Percentiles rank a stretch among this genome's conserved stretches.
These are phyloP conservation scores for Entomortierella beljakovae DNA, from an alignment of 192 early-diverging fungal genomes.

Conservation along the genomic window DNA sequence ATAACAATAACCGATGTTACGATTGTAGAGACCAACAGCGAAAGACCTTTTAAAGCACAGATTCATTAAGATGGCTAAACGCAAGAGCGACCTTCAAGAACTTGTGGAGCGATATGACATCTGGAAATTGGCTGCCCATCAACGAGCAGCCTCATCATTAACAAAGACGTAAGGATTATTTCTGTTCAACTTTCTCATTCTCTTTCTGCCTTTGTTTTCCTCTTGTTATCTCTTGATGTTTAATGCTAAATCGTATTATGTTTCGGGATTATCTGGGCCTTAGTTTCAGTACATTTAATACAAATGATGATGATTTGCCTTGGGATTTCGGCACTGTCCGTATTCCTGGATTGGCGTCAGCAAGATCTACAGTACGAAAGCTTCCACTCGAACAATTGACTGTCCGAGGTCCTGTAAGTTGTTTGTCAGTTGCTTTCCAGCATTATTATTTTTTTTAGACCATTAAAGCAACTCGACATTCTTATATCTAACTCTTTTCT, in stretches of 20 bases:
- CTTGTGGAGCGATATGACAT: constrained; percentile 85
- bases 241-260: neutral
- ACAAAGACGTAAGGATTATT: constrained; percentile 52
- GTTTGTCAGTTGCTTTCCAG: too few species aligned
- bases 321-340: constrained; percentile 53
- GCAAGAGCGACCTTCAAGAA: constrained; percentile 83
- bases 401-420: constrained; percentile 21
- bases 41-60: constrained; percentile 91
- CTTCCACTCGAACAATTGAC: constrained; percentile 17
- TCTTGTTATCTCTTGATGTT: neutral
- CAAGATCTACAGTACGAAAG: constrained; percentile 27
- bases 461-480: too few species aligned
- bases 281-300: constrained; percentile 53
- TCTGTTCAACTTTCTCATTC: neutral
- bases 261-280: neutral
- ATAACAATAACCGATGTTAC: neutral
- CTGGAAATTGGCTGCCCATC: constrained; percentile 70
- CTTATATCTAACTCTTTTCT: neutral
- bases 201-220: too few species aligned
- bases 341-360: constrained; percentile 27
- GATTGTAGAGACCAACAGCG: constrained; percentile 82
- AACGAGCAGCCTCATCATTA: constrained; percentile 47
- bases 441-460: too few species aligned
- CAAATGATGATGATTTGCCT: constrained; percentile 46
- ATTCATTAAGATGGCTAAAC: constrained; percentile 88